phyloP scores from a whole-genome alignment of 371 early-diverging fungal species.

The Smittium culicis region DNA sequence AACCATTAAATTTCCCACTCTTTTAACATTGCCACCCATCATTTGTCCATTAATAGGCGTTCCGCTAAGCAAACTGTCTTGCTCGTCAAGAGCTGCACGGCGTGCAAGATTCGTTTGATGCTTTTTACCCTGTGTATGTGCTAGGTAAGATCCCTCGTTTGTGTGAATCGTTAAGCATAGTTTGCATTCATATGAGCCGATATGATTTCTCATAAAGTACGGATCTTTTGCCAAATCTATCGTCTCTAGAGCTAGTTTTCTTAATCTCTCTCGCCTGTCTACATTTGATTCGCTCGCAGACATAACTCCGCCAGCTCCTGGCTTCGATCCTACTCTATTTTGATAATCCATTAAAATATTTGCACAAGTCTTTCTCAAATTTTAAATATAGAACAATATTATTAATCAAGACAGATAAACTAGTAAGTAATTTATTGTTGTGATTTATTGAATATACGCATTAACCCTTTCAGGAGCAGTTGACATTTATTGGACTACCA shows the following conservation, averaged over 20 bases:
- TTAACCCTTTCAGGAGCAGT: too few species aligned
- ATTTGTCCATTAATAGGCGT: constrained; percentile 14
- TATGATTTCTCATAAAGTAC: constrained; percentile 94
- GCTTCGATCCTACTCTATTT: constrained; percentile 85
- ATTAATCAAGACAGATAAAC: too few species aligned
- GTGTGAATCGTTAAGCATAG: constrained; percentile 87
- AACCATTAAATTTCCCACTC: constrained; percentile 12
- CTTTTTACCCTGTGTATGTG: constrained; percentile 97
- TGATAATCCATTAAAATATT: constrained; percentile 68
- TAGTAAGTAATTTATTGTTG: too few species aligned
- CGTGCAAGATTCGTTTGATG: constrained; percentile 92
- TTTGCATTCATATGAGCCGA: constrained; percentile 96
- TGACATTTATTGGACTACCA: too few species aligned
- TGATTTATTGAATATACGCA: too few species aligned
- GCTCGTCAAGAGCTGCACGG: constrained; percentile 75
- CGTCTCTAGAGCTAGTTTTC: constrained; percentile 88
- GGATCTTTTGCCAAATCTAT: constrained; percentile 96
- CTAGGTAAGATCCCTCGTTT: constrained; percentile 92
- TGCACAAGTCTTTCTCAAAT: too few species aligned
- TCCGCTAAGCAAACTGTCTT: neutral
- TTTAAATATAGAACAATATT: too few species aligned
- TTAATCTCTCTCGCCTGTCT: constrained; percentile 86
- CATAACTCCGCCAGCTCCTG: constrained; percentile 80
- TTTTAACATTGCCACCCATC: neutral
- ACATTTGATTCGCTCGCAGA: constrained; percentile 74